Percentiles rank a stretch among this genome's conserved stretches.
phyloP scores from a whole-genome alignment of 2,329 filamentous ascomycete species.

The Diaporthe helianthi region DNA sequence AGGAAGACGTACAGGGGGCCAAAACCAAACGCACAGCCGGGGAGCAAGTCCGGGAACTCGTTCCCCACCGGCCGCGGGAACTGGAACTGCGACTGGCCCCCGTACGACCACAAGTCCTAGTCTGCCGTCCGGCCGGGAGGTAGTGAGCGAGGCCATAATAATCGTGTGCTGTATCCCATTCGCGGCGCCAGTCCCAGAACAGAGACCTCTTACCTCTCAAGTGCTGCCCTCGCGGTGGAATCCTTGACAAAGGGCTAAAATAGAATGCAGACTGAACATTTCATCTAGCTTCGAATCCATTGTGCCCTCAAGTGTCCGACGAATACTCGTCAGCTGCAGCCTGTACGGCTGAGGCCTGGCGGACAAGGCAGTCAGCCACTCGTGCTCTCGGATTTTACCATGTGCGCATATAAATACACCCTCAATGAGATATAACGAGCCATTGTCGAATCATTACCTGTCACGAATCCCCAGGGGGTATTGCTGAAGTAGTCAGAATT shows the following conservation, averaged over 20 bases:
- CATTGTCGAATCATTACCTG: neutral
- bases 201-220: too few relatives aligned
- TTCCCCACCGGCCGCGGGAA: constrained; percentile 65
- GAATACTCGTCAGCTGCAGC: neutral
- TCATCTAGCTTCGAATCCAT: neutral
- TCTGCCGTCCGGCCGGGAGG: constrained; percentile 64
- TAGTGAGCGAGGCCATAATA: constrained; percentile 52
- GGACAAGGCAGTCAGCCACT: neutral
- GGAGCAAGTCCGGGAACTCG: constrained; percentile 59
- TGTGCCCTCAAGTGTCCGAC: neutral
- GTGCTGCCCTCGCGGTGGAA: neutral
- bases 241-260: neutral
- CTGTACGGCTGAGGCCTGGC: constrained; percentile 7
- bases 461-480: neutral
- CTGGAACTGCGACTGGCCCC: constrained; percentile 63
- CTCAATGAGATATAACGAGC: neutral
- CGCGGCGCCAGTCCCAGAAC: neutral
- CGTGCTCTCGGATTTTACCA: neutral
- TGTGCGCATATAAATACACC: neutral
- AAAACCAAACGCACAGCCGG: constrained; percentile 43
- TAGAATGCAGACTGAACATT: neutral
- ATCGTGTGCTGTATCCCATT: neutral
- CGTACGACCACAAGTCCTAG: constrained; percentile 63
- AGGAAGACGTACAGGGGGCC: constrained; percentile 42
- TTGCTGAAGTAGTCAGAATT: neutral